Percentiles rank a stretch among this genome's conserved stretches.
Evolutionary conservation across 164 flowering plant species (phyloP).

Genomic region (Berberis thunbergii): DNA sequence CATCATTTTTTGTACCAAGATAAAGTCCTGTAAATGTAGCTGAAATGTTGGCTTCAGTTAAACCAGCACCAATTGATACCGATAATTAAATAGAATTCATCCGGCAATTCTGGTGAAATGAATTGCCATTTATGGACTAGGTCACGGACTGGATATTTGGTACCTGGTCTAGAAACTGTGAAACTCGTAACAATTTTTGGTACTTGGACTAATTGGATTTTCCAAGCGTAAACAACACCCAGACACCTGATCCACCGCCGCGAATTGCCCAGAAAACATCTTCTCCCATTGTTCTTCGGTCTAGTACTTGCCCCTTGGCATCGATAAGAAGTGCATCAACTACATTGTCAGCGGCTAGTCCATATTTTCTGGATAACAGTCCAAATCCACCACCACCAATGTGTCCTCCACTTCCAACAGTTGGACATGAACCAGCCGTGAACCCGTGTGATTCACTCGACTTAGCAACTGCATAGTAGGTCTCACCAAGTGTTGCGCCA

Average conservation of each 20-base stretch:
- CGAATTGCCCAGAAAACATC: conserved; percentile 1
- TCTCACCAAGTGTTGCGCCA: neutral
- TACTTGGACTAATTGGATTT: no score
- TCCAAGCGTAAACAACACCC: neutral
- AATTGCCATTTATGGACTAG: no score
- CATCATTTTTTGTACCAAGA: no score
- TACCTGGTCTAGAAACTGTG: no score
- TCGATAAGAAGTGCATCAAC: conserved; percentile 1
- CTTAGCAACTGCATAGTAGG: neutral
- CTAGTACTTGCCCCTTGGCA: neutral
- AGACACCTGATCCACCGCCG: neutral
- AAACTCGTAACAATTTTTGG: no score
- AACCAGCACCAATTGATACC: no score
- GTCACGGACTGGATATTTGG: no score
- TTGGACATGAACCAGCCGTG: conserved; percentile 1
- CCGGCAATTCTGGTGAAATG: no score
- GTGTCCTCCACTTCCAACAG: conserved; percentile 4
- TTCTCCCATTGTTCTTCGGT: neutral
- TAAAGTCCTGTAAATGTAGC: no score
- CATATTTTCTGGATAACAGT: neutral
- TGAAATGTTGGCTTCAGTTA: no score
- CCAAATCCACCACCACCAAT: conserved; percentile 2
- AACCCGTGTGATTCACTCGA: neutral
- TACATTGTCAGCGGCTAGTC: neutral
- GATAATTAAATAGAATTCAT: no score